Conservation (phyloP, 2,329 filamentous ascomycete genomes). For the Emydomyces testavorans region DNA sequence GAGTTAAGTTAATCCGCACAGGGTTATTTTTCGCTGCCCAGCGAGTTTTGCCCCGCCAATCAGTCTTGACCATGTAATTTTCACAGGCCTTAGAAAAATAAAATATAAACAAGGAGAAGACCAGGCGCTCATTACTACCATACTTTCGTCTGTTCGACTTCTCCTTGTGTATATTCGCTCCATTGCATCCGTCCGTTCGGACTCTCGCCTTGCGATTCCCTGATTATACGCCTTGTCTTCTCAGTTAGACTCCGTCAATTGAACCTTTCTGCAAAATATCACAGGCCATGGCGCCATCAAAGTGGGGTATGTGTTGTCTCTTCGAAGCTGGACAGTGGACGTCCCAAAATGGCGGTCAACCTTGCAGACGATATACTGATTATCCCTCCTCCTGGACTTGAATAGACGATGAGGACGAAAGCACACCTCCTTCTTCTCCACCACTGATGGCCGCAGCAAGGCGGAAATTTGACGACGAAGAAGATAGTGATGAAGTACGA, state of each 20-base stretch:
- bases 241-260: background rate
- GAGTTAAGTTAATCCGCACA: slow-evolving; percentile 1
- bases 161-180: background rate
- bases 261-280: background rate
- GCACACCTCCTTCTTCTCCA: slow-evolving; percentile 39
- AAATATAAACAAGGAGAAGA: background rate
- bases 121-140: background rate
- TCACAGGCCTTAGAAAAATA: background rate
- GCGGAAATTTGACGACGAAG: slow-evolving; percentile 84
- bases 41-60: slow-evolving; percentile 10
- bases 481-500: slow-evolving; percentile 67
- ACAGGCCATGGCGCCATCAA: slow-evolving; percentile 33
- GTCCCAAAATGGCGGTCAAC: background rate
- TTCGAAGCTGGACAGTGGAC: background rate
- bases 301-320: slow-evolving; percentile 37
- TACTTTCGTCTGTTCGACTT: background rate
- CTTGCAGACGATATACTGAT: background rate
- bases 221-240: background rate
- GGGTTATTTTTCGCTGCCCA: background rate
- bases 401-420: slow-evolving; percentile 43
- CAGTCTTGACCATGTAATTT: slow-evolving; percentile 7
- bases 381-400: background rate
- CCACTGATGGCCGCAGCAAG: slow-evolving; percentile 38
- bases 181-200: background rate
- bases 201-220: too few species aligned